Evolutionary conservation across 1,139 yeast species (phyloP).

Genomic region (Yamadazyma trypodendri): DNA sequence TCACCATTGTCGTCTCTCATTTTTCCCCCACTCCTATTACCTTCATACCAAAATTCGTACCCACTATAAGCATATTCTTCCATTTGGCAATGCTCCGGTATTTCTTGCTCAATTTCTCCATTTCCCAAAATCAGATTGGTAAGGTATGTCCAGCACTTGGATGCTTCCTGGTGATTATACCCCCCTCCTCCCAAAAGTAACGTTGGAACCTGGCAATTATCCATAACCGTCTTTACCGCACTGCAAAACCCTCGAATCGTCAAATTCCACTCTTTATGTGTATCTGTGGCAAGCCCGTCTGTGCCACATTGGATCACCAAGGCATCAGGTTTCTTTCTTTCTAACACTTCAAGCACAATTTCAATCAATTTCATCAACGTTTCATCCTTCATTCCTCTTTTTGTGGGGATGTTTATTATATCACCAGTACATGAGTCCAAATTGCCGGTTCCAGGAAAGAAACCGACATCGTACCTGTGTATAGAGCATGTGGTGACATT

Average conservation of each 20-base stretch:
- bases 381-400: slow-evolving; percentile 54
- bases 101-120: slow-evolving; percentile 27
- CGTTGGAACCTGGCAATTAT: slow-evolving; percentile 22
- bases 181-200: slow-evolving; percentile 79
- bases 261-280: slow-evolving; percentile 67
- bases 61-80: slow-evolving; percentile 49
- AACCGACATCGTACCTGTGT: slow-evolving; percentile 65
- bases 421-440: slow-evolving; percentile 20
- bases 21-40: not conserved
- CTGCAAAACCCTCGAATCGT: slow-evolving; percentile 50
- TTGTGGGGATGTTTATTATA: slow-evolving; percentile 56
- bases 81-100: slow-evolving; percentile 53
- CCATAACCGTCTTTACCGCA: slow-evolving; percentile 27
- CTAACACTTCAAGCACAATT: slow-evolving; percentile 45
- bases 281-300: slow-evolving; percentile 63
- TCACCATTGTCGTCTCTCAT: slow-evolving; percentile 1
- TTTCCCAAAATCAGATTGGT: slow-evolving; percentile 31
- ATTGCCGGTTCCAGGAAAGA: slow-evolving; percentile 71
- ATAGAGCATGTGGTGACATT: slow-evolving; percentile 62
- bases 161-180: slow-evolving; percentile 60
- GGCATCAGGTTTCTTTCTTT: slow-evolving; percentile 45
- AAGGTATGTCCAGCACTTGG: slow-evolving; percentile 63
- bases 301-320: slow-evolving; percentile 69
- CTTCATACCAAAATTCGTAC: slow-evolving; percentile 42
- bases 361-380: slow-evolving; percentile 35